Percentiles rank a stretch among this genome's conserved stretches.
phyloP scores from a whole-genome alignment of 768 basidiomycete species.

The Suillus plorans region DNA sequence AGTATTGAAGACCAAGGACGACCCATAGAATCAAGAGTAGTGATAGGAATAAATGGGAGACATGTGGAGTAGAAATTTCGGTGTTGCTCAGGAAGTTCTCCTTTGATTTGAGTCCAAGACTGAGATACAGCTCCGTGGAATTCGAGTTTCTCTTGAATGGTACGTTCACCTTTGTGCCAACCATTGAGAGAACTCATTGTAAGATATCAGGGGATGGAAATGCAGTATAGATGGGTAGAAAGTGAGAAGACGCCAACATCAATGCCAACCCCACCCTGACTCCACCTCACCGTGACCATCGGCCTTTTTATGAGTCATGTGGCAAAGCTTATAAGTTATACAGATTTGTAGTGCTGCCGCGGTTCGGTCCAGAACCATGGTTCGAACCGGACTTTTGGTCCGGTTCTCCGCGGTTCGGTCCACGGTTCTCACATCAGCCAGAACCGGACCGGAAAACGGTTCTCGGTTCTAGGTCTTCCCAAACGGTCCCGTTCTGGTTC shows the following conservation, averaged over 20 bases:
- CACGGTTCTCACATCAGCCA: too few species aligned
- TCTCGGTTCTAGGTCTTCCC: too few species aligned
- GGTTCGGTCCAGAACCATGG: too few species aligned
- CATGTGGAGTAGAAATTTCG: constrained; percentile 46
- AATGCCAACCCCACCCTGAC: not conserved
- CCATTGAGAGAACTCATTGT: constrained; percentile 30
- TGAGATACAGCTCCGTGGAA: constrained; percentile 36
- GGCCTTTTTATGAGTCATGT: not conserved
- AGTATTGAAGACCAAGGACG: constrained; percentile 64
- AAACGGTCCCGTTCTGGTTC: too few species aligned
- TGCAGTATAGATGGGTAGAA: not conserved
- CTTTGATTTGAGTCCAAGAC: constrained; percentile 40
- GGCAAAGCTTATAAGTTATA: too few species aligned
- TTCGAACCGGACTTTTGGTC: too few species aligned
- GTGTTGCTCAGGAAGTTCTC: constrained; percentile 51
- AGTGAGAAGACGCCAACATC: not conserved
- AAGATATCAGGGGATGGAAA: not conserved
- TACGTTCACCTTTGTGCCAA: constrained; percentile 49
- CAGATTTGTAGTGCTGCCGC: too few species aligned
- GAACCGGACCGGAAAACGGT: too few species aligned
- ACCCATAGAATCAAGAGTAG: constrained; percentile 48
- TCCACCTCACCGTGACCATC: not conserved
- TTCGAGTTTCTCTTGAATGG: constrained; percentile 49
- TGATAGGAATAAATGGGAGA: constrained; percentile 55
- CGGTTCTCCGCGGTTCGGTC: too few species aligned